Evolutionary conservation across 192 early-diverging fungal genomes (phyloP).

Genomic region (Kickxella alabastrina): DNA sequence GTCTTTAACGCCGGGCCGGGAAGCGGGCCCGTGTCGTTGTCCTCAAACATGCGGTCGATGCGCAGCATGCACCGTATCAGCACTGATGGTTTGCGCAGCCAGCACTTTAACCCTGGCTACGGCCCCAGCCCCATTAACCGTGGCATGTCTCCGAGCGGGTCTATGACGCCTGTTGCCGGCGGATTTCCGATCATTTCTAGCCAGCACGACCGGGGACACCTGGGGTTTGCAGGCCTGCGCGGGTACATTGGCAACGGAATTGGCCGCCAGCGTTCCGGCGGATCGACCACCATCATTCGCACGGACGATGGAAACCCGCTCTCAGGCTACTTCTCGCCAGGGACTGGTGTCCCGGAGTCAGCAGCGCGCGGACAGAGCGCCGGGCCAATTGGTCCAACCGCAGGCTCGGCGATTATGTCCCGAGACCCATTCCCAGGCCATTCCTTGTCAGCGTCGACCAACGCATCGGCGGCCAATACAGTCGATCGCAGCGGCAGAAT

Average conservation of each 20-base stretch:
- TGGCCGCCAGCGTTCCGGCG: conserved; percentile 13
- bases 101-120: conserved; percentile 13
- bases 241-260: conserved; percentile 45
- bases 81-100: conserved; percentile 28
- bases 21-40: conserved; percentile 19
- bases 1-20: conserved; percentile 19
- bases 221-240: conserved; percentile 45
- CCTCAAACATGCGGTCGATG: conserved; percentile 32
- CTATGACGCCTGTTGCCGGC: conserved; percentile 25
- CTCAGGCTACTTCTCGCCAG: conserved; percentile 27
- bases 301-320: conserved; percentile 14
- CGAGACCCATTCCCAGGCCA: conserved; percentile 25
- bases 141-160: conserved; percentile 22
- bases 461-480: conserved; percentile 6
- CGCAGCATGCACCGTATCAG: conserved; percentile 30
- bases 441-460: conserved; percentile 32
- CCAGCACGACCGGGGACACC: conserved; percentile 22
- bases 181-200: conserved; percentile 3
- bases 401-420: conserved; percentile 32
- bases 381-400: conserved; percentile 7
- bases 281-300: conserved; percentile 4
- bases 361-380: conserved; percentile 12
- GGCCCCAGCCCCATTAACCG: conserved; percentile 30
- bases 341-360: conserved; percentile 7
- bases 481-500: conserved; percentile 11